Evolutionary conservation across 306 rosid species (phyloP).

Genomic region (Boehmeria nivea): DNA sequence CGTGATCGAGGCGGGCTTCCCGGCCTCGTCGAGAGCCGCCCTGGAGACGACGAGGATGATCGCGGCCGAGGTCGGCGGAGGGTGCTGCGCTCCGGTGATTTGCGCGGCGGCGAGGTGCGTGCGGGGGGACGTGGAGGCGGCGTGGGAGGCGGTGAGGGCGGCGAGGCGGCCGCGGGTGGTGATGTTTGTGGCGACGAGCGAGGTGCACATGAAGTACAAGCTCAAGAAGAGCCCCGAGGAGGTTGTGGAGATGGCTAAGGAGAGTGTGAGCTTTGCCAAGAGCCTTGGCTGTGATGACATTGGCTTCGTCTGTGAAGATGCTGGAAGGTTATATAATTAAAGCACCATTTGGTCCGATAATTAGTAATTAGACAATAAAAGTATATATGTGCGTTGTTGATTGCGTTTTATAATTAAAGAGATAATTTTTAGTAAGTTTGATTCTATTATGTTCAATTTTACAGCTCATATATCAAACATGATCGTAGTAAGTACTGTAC

Average conservation of each 20-base stretch:
- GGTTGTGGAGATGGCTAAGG: slow-evolving; percentile 25
- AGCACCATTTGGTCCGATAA: no score
- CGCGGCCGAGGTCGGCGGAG: slow-evolving; percentile 54
- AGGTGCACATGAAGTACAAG: slow-evolving; percentile 57
- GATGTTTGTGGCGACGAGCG: slow-evolving; percentile 63
- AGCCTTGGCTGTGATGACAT: slow-evolving; percentile 65
- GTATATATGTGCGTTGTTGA: no score
- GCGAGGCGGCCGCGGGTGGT: slow-evolving; percentile 64
- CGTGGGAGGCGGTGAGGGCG: slow-evolving; percentile 68
- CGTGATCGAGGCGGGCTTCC: slow-evolving; percentile 71
- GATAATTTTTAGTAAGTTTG: no score
- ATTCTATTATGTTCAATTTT: no score
- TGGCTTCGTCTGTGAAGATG: slow-evolving; percentile 74
- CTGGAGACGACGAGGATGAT: slow-evolving; percentile 52
- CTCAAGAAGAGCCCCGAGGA: slow-evolving; percentile 49
- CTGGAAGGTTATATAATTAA: slow-evolving; percentile 60
- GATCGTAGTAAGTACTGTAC: no score
- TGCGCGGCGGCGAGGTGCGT: slow-evolving; percentile 58
- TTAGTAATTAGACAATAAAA: no score
- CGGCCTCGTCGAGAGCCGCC: slow-evolving; percentile 58
- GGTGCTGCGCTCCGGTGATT: slow-evolving; percentile 65
- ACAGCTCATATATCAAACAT: no score
- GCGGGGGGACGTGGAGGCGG: slow-evolving; percentile 49
- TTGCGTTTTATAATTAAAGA: no score
- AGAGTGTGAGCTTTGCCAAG: slow-evolving; percentile 34